Evolutionary conservation across 176 grass and related monocot genomes (phyloP), one percentile per base, ranked within the genome.

Genomic region (Musa acuminata): DNA sequence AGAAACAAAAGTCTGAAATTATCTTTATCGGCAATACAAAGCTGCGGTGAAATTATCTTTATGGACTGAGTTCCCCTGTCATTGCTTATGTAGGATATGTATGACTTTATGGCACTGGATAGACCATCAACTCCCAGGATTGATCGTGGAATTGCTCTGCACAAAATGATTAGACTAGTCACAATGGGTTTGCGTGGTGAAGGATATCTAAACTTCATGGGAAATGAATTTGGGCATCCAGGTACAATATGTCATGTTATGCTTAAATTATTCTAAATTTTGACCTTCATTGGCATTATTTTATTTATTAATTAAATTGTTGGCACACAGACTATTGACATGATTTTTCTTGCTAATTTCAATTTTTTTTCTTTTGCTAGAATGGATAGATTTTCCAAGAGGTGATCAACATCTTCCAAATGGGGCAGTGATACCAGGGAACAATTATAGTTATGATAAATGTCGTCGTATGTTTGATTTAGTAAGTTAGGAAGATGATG

Each of bases 151-250:
- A 92, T 92, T 82, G 92, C 92, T 75, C 80, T 96, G 59, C 89
- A 96, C 81, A 96, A 96, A 81, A 96, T 96, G 92, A 96, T 96
- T 77, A 89, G 92, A 84, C 87, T 96, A 60, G 72, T 96, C 72
- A 96, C 92, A 20, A 96, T 96, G 87, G 76, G 84, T 74, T 87
- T 96, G 82, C 89, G 92, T 78, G 92, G 92, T 48, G 87, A 96
- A 73, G 92, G 87, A 21, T 96, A 96, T 85, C 87, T 96, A 80
- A 96, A 96, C 72, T 96, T 92, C 71, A 96, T 96, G 89, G 92
- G 92, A 77, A 96, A 96, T 86, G 92, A 96, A 72, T 96, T 96
- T 78, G 92, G 92, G 58, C 92, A 96, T 89, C 92, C 92, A 72
- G 92, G 92, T 92, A 81, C 79, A 72, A 72, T 71, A 63, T 22